phyloP scores from a whole-genome alignment of 2,329 filamentous ascomycete genomes.

The Blastomyces parvus region DNA sequence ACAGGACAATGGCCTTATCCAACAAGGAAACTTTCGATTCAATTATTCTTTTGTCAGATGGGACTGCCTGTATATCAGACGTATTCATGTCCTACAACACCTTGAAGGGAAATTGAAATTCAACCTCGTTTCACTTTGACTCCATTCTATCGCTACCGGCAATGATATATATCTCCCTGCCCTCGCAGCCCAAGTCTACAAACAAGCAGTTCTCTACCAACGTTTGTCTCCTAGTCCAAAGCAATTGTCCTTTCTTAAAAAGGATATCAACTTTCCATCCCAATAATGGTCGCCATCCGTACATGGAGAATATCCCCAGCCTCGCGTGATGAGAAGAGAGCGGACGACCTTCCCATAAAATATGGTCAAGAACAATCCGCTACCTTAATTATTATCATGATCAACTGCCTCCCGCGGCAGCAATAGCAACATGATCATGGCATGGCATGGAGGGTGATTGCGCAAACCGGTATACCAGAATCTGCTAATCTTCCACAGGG shows the following conservation, averaged over 20 bases:
- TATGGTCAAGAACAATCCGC: background rate
- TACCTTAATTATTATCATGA: background rate
- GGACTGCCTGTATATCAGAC: background rate
- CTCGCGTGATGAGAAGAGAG: background rate
- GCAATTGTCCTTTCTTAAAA: background rate
- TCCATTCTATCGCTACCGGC: background rate
- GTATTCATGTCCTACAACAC: no score
- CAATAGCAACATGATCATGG: background rate
- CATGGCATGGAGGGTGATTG: background rate
- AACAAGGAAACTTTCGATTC: background rate
- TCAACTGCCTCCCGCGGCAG: background rate
- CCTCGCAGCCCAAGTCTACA: background rate
- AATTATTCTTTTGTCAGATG: background rate
- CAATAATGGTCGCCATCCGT: background rate
- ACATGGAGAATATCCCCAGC: background rate
- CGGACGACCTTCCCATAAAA: background rate
- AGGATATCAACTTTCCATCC: background rate
- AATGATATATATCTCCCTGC: no score
- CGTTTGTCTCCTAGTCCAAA: background rate
- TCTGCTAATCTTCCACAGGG: background rate
- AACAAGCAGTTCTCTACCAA: background rate
- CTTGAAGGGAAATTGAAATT: background rate
- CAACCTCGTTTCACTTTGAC: background rate
- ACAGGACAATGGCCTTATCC: background rate
- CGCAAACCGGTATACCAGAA: background rate